Conservation (phyloP, 2,329 filamentous ascomycete species). For the Aspergillus novoparasiticus region DNA sequence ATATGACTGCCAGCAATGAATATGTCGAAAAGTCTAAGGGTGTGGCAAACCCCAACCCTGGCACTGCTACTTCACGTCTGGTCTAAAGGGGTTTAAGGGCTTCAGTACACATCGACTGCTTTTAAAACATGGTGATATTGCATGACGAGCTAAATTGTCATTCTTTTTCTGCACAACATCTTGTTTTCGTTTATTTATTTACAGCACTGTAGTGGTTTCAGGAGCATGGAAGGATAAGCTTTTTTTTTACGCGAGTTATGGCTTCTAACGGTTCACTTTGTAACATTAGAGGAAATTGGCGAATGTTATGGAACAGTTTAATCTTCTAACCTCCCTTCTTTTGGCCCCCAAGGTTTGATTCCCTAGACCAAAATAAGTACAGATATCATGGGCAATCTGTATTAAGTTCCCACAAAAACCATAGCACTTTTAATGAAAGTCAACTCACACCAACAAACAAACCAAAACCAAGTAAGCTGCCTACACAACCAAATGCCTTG, state of each 20-base stretch:
- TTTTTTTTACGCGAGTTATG: slow-evolving; percentile 12
- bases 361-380: background rate
- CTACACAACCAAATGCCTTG: slow-evolving; percentile 51
- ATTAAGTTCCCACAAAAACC: background rate
- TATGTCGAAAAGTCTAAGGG: slow-evolving; percentile 41
- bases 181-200: slow-evolving; percentile 4
- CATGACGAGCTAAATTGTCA: background rate
- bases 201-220: slow-evolving; percentile 2
- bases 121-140: slow-evolving; percentile 6
- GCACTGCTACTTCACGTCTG: slow-evolving; percentile 37
- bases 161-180: background rate
- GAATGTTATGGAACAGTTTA: slow-evolving; percentile 10
- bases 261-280: slow-evolving; percentile 15
- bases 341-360: background rate
- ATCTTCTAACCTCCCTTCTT: background rate
- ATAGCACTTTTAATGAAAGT: background rate
- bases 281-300: slow-evolving; percentile 21
- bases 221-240: slow-evolving; percentile 1
- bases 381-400: background rate
- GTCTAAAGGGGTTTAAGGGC: slow-evolving; percentile 12
- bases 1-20: slow-evolving; percentile 44
- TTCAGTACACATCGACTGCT: background rate
- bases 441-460: background rate
- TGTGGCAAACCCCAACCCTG: slow-evolving; percentile 31
- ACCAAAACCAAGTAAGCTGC: slow-evolving; percentile 15